A percentile compares a stretch with the other conserved stretches of the same genome.
Conservation (phyloP, 2,329 filamentous ascomycete species). For the Mycogone perniciosa region DNA sequence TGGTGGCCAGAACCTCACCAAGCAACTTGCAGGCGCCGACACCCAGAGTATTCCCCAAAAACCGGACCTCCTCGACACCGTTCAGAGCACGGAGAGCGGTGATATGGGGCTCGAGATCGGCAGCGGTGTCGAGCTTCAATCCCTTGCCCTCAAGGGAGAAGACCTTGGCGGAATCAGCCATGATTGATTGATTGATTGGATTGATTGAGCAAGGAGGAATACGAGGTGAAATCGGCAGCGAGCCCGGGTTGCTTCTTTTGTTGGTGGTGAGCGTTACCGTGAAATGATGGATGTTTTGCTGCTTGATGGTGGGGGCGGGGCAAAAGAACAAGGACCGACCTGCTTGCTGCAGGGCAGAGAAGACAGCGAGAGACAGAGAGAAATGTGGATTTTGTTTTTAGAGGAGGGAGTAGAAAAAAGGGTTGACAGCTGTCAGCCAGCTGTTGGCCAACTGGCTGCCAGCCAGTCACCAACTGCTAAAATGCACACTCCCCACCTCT, state of each 20-base stretch:
- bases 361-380: background rate
- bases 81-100: conserved; percentile 63
- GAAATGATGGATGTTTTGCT: conserved; percentile 6
- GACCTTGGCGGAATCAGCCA: conserved; percentile 46
- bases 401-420: background rate
- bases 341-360: conserved; percentile 16
- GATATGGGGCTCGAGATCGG: conserved; percentile 80
- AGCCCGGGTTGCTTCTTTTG: conserved; percentile 4
- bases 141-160: conserved; percentile 91
- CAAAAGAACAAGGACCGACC: conserved; percentile 10
- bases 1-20: conserved; percentile 74
- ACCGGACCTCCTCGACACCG: conserved; percentile 75
- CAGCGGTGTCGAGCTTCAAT: conserved; percentile 84
- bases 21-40: conserved; percentile 81
- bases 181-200: conserved; percentile 17
- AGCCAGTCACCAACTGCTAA: background rate
- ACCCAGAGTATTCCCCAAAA: conserved; percentile 89
- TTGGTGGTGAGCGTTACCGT: background rate
- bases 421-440: conserved; percentile 2
- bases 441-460: background rate
- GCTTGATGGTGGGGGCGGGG: conserved; percentile 26
- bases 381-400: background rate
- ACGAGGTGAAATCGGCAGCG: conserved; percentile 10
- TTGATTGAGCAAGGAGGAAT: conserved; percentile 4
- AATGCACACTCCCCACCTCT: background rate